These are phyloP conservation scores for Xylaria sp. DNA, from an alignment of 2,329 filamentous ascomycete species.

Conservation along the genomic window DNA sequence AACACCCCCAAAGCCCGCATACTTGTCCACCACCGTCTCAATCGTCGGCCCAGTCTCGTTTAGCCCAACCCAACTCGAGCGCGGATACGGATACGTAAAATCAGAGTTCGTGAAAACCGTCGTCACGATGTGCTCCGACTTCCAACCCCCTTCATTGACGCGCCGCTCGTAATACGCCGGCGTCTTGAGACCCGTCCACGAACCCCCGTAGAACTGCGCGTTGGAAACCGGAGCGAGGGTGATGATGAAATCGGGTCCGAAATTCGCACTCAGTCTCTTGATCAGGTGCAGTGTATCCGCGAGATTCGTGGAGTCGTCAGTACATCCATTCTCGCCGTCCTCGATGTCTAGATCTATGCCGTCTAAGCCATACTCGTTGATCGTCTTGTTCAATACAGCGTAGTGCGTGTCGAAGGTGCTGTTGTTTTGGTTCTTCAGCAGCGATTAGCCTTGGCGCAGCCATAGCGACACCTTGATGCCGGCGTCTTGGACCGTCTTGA, in stretches of 20 bases:
- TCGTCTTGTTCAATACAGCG: constrained; percentile 11
- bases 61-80: neutral
- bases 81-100: neutral
- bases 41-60: constrained; percentile 8
- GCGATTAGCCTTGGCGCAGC: constrained; percentile 23
- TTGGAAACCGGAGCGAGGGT: constrained; percentile 31
- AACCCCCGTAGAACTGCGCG: constrained; percentile 30
- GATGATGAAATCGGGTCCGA: constrained; percentile 32
- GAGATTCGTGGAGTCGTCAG: neutral
- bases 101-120: neutral
- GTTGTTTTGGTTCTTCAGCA: constrained; percentile 23
- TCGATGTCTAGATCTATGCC: constrained; percentile 34
- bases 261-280: constrained; percentile 13
- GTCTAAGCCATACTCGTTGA: constrained; percentile 25
- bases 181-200: neutral
- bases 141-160: neutral
- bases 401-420: constrained; percentile 29
- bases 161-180: neutral
- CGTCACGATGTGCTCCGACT: constrained; percentile 2
- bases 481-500: constrained; percentile 30
- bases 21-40: neutral
- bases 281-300: neutral
- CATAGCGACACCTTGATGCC: constrained; percentile 30
- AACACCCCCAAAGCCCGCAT: neutral
- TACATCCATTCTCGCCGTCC: neutral